These are phyloP conservation scores for Stenocarpella maydis DNA, from an alignment of 2,329 filamentous ascomycete species.

Conservation along the genomic window DNA sequence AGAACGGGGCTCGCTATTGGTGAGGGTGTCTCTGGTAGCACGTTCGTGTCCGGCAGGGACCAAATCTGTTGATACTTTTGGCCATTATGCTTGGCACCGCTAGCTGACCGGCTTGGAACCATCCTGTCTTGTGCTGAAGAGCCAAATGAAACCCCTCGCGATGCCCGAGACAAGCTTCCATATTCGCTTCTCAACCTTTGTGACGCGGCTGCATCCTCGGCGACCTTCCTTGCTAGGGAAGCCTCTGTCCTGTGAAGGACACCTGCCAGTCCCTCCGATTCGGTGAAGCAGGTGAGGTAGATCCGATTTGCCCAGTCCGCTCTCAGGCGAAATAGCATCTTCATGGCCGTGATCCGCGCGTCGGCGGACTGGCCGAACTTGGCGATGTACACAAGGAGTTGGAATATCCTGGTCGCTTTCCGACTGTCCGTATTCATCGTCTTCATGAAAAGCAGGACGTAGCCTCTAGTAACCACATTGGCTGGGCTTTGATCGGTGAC, in stretches of 20 bases:
- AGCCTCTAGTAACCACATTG: slow-evolving; percentile 75
- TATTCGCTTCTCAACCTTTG: slow-evolving; percentile 56
- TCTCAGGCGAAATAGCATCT: slow-evolving; percentile 81
- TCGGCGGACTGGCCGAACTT: slow-evolving; percentile 66
- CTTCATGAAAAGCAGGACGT: slow-evolving; percentile 79
- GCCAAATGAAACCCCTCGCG: slow-evolving; percentile 61
- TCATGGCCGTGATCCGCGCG: slow-evolving; percentile 77
- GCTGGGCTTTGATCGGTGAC: slow-evolving; percentile 61
- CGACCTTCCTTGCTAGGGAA: slow-evolving; percentile 58
- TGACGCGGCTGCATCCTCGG: slow-evolving; percentile 59
- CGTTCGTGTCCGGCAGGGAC: slow-evolving; percentile 64
- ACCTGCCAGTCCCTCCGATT: slow-evolving; percentile 77
- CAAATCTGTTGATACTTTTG: slow-evolving; percentile 62
- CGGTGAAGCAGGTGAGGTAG: slow-evolving; percentile 73
- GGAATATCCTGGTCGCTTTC: slow-evolving; percentile 71
- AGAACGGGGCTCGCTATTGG: slow-evolving; percentile 59
- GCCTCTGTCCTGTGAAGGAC: slow-evolving; percentile 72
- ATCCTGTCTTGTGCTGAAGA: slow-evolving; percentile 53
- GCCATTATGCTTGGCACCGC: slow-evolving; percentile 46
- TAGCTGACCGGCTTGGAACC: slow-evolving; percentile 51
- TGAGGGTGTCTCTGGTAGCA: slow-evolving; percentile 59
- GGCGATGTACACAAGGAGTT: slow-evolving; percentile 70
- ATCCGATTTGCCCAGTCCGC: slow-evolving; percentile 83
- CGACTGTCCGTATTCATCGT: slow-evolving; percentile 71
- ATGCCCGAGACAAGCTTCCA: slow-evolving; percentile 50